Conservation (phyloP, 257 asterid species). For the Ilex asprella region DNA sequence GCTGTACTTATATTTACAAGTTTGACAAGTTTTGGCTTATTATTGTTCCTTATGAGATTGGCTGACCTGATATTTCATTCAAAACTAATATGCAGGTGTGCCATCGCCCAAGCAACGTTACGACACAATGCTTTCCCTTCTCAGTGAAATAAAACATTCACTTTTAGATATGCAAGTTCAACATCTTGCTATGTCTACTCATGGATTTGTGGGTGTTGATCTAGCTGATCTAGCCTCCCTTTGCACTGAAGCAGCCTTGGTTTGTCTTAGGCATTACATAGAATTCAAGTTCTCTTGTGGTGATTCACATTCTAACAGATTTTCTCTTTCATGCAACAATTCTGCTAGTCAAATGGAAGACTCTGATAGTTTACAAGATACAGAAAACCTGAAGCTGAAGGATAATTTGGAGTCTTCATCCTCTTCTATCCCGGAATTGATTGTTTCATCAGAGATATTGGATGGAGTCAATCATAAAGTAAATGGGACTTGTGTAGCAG, state of each 20-base stretch:
- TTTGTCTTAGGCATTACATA: constrained; percentile 57
- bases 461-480: constrained; percentile 7
- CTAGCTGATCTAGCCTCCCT: constrained; percentile 89
- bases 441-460: constrained; percentile 25
- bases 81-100: constrained; percentile 48
- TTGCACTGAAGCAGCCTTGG: constrained; percentile 79
- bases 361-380: constrained; percentile 21
- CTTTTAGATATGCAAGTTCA: constrained; percentile 62
- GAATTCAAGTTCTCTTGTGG: constrained; percentile 15
- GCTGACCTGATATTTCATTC: no score
- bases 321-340: constrained; percentile 19
- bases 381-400: constrained; percentile 11
- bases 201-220: constrained; percentile 98
- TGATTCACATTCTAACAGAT: constrained; percentile 25
- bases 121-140: constrained; percentile 55
- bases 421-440: constrained; percentile 30
- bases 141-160: constrained; percentile 54
- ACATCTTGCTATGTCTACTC: constrained; percentile 69
- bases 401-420: constrained; percentile 34
- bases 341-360: constrained; percentile 15
- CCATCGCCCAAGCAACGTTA: constrained; percentile 77
- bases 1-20: no score
- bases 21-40: no score
- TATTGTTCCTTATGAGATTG: no score
- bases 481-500: constrained; percentile 13